Base-by-base conservation (phyloP, 495 filamentous ascomycete genomes). In the Parmelia sp. region DNA sequence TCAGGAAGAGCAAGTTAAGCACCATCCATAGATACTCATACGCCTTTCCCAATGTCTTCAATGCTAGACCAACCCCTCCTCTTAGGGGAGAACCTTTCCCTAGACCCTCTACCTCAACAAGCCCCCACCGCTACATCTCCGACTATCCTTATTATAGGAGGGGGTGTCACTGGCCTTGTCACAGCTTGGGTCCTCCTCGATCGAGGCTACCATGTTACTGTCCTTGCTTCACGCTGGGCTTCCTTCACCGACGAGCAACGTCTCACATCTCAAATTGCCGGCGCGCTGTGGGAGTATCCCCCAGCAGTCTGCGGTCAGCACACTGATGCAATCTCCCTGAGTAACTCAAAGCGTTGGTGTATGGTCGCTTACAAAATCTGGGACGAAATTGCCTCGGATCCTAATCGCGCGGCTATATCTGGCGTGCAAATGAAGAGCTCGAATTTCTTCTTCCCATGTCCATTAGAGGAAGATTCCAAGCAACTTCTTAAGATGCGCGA, bases 231-330 rank as follows among this genome's bases (percentile, higher is more conserved):
- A 51, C 72, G 78, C 40, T 83, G 78, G 78, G 77, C 71, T 21
- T 74, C 63, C 49, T 67, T 64, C 27, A 58, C 27, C 44, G 62
- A 69, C 31, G 62, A 71, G 27, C 68, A 74, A 45, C 77, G 79
- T 10, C 70, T 83, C 21, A 81, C 80, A 14, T 82, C 80, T 9
- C 80, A 83, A 64, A 76, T 80, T 31, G 76, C 77, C 7, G 80
- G 79, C 14, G 79, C 80, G 4, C 72, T 83, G 2, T 83, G 80
- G 80, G 79, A 83, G 64, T 78, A 71, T 60, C 80, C 79, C 0
- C 78, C 80, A 0, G 76, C 76, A 0, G 75, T 75, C 3, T 83
- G 80, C 64, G 80, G 80, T 25, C 74, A 75, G 25, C 79, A 82
- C 58, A 78, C 74, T 14, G 74, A 77, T 64, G 69, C 70, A 25